A percentile compares a stretch with the other conserved stretches of the same genome.
Conservation (phyloP, 2,329 filamentous ascomycete genomes). For the Talaromyces sp. region DNA sequence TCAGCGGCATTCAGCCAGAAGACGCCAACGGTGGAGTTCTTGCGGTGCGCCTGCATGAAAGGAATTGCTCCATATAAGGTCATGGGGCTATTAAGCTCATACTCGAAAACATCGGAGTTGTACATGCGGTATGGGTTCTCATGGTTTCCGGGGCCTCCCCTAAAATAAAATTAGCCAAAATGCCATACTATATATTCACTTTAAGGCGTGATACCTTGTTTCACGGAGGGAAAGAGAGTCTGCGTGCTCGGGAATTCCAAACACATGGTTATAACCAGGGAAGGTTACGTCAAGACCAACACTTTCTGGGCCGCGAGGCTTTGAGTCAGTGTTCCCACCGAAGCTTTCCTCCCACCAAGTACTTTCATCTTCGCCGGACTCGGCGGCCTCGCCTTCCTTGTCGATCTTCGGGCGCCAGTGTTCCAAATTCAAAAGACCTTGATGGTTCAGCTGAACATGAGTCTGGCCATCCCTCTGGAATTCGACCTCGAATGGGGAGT, state of each 20-base stretch:
- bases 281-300: conserved; percentile 90
- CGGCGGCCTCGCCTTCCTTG: conserved; percentile 52
- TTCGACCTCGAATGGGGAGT: conserved; percentile 80
- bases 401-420: conserved; percentile 93
- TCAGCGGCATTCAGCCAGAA: conserved; percentile 98
- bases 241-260: conserved; percentile 90
- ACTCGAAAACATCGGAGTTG: conserved; percentile 97
- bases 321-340: conserved; percentile 91
- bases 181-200: neutral
- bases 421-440: conserved; percentile 89
- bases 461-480: conserved; percentile 81
- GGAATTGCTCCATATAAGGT: conserved; percentile 97
- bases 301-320: conserved; percentile 93
- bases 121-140: conserved; percentile 90
- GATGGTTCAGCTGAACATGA: conserved; percentile 85
- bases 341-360: conserved; percentile 99
- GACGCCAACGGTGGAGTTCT: conserved; percentile 88
- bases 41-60: conserved; percentile 95
- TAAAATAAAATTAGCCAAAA: conserved; percentile 31
- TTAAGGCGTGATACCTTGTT: conserved; percentile 61
- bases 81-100: conserved; percentile 96
- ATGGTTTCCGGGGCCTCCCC: conserved; percentile 81
- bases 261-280: conserved; percentile 87
- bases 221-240: conserved; percentile 85
- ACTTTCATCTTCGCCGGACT: conserved; percentile 62